These are phyloP conservation scores for Rachicladosporium sp. DNA, from an alignment of 2,329 filamentous ascomycete genomes.

Conservation along the genomic window DNA sequence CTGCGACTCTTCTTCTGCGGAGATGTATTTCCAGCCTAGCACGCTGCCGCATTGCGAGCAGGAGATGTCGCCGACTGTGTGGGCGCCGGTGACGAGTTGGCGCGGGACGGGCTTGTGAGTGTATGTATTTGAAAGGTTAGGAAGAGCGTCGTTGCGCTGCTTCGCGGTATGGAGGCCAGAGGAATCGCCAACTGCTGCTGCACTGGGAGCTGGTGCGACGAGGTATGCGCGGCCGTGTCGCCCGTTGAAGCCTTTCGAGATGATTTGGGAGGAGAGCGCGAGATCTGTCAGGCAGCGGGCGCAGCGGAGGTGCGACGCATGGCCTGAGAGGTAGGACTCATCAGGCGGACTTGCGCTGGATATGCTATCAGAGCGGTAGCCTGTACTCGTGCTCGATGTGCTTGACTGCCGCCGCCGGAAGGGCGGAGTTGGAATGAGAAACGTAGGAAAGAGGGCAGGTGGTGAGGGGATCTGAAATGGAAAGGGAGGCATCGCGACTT, in stretches of 20 bases:
- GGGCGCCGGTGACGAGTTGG: conserved; percentile 50
- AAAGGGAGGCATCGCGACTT: conserved; percentile 10
- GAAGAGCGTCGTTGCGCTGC: conserved; percentile 17
- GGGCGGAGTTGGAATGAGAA: conserved; percentile 36
- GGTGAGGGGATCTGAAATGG: conserved; percentile 18
- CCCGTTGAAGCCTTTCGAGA: conserved; percentile 35
- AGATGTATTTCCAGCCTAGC: conserved; percentile 54
- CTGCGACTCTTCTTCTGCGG: conserved; percentile 48
- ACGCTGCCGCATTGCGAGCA: conserved; percentile 45
- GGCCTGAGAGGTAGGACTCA: conserved; percentile 32
- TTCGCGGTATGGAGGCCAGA: conserved; percentile 17
- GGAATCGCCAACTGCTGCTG: too few relatives aligned
- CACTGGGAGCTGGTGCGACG: conserved; percentile 31
- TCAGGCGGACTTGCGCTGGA: conserved; percentile 8
- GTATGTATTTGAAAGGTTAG: conserved; percentile 45
- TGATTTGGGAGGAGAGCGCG: conserved; percentile 44
- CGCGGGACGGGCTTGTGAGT: conserved; percentile 44
- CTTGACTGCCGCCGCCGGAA: conserved; percentile 35
- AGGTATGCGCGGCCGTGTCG: conserved; percentile 53
- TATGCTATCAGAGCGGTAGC: conserved; percentile 20
- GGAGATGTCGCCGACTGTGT: conserved; percentile 49
- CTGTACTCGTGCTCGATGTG: conserved; percentile 25
- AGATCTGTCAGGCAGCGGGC: conserved; percentile 47
- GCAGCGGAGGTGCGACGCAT: conserved; percentile 46
- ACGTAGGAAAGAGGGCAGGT: conserved; percentile 36